A percentile compares a stretch with the other conserved stretches of the same genome.
Evolutionary conservation across 805 yeast genomes (phyloP).

Genomic region (Nakazawaea wickerhamii): DNA sequence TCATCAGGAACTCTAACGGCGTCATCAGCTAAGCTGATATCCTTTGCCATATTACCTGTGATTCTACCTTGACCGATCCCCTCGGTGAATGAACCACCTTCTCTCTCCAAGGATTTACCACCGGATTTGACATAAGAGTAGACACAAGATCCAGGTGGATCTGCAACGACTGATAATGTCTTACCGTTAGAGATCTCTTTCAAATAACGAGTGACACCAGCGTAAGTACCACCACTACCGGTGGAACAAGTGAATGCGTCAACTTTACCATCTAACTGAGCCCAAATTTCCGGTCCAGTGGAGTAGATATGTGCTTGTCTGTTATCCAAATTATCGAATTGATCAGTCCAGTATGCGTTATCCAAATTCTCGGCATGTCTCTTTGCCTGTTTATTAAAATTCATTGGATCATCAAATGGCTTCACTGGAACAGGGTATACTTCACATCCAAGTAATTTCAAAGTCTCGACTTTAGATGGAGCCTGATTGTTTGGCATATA

Average conservation of each 20-base stretch:
- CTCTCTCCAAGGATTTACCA: constrained; percentile 61
- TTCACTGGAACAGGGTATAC: constrained; percentile 88
- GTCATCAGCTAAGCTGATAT: constrained; percentile 69
- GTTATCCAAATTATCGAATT: constrained; percentile 84
- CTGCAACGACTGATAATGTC: constrained; percentile 69
- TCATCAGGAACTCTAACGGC: constrained; percentile 77
- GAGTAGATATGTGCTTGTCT: constrained; percentile 84
- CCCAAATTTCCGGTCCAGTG: constrained; percentile 92
- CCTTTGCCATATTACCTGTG: constrained; percentile 74
- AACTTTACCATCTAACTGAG: constrained; percentile 70
- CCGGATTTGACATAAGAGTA: constrained; percentile 71
- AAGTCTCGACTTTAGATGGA: constrained; percentile 68
- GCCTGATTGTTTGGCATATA: constrained; percentile 92
- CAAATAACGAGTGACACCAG: constrained; percentile 77
- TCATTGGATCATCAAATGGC: constrained; percentile 73
- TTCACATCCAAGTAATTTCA: constrained; percentile 76
- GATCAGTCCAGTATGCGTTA: constrained; percentile 91
- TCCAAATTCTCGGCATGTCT: constrained; percentile 72
- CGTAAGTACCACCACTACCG: constrained; percentile 91
- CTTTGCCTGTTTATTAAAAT: constrained; percentile 82
- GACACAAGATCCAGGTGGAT: constrained; percentile 89
- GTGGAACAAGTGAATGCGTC: constrained; percentile 88
- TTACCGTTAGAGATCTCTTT: constrained; percentile 60
- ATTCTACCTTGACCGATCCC: constrained; percentile 96
- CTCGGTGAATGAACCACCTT: constrained; percentile 87